Percentiles rank a stretch among this genome's conserved stretches.
phyloP scores from a whole-genome alignment of 2,329 filamentous ascomycete species.

The Stemphylium vesicarium region DNA sequence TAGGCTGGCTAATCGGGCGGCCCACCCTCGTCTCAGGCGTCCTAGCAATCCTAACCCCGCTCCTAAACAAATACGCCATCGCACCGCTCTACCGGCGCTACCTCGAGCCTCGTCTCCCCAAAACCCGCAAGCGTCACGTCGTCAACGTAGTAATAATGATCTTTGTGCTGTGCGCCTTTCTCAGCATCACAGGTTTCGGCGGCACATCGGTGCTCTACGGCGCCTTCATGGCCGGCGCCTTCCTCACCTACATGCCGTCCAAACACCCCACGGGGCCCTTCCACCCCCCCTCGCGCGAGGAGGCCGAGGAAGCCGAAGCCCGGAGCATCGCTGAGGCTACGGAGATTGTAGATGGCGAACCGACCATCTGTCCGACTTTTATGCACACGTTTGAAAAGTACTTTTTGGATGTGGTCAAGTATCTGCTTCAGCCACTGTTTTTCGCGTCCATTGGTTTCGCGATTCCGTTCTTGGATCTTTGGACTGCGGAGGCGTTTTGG shows the following conservation, averaged over 20 bases:
- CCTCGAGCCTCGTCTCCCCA: conserved; percentile 23
- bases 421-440: conserved; percentile 36
- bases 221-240: conserved; percentile 38
- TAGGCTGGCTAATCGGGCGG: conserved; percentile 32
- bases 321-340: conserved; percentile 5
- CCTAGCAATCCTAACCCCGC: conserved; percentile 24
- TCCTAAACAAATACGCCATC: conserved; percentile 44
- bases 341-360: not conserved
- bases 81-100: conserved; percentile 32
- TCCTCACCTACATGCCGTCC: conserved; percentile 35
- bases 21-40: conserved; percentile 32
- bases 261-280: conserved; percentile 25
- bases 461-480: conserved; percentile 37
- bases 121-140: conserved; percentile 24
- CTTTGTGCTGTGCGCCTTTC: conserved; percentile 35
- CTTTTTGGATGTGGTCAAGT: conserved; percentile 56
- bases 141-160: conserved; percentile 35
- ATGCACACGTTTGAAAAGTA: conserved; percentile 45
- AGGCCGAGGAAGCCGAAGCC: conserved; percentile 25
- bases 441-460: conserved; percentile 39
- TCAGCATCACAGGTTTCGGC: conserved; percentile 34
- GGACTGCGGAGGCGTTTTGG: conserved; percentile 33
- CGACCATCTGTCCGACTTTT: conserved; percentile 32
- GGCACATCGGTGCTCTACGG: conserved; percentile 40
- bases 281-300: conserved; percentile 28